Percentiles rank a stretch among this genome's conserved stretches.
Conservation (phyloP, 2,329 filamentous ascomycete genomes). For the Rutstroemia sp. region DNA sequence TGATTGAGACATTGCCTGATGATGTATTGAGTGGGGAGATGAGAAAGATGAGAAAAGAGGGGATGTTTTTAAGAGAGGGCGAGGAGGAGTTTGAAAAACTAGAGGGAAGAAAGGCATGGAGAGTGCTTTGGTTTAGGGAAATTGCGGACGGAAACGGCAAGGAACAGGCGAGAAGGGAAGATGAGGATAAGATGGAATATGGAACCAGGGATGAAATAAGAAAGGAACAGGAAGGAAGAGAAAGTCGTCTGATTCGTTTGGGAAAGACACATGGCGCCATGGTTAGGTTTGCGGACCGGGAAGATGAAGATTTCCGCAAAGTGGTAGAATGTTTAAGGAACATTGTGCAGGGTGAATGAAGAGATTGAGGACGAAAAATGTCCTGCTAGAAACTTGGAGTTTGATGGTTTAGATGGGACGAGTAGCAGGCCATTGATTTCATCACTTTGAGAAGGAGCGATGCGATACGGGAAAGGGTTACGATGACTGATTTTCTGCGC, state of each 20-base stretch:
- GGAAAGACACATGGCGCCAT: neutral
- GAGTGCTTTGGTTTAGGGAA: neutral
- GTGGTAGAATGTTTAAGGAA: neutral
- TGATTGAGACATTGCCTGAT: neutral
- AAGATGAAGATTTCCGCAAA: neutral
- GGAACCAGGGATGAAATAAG: neutral
- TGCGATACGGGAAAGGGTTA: neutral
- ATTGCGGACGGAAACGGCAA: neutral
- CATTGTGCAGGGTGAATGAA: neutral
- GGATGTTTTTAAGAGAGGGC: neutral
- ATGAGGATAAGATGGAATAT: neutral
- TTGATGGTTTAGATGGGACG: neutral
- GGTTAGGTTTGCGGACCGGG: neutral
- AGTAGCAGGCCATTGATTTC: neutral
- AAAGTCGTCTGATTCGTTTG: neutral
- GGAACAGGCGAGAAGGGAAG: neutral
- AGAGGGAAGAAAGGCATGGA: neutral
- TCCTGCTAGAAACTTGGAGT: neutral
- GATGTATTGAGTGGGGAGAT: neutral
- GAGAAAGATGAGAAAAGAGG: neutral
- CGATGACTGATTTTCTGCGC: too few species aligned
- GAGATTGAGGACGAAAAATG: neutral
- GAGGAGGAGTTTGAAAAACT: neutral
- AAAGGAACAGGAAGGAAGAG: neutral
- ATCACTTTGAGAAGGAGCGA: neutral